phyloP scores from a whole-genome alignment of 1,284 basidiomycete genomes.

The Porphyrellus sp. region DNA sequence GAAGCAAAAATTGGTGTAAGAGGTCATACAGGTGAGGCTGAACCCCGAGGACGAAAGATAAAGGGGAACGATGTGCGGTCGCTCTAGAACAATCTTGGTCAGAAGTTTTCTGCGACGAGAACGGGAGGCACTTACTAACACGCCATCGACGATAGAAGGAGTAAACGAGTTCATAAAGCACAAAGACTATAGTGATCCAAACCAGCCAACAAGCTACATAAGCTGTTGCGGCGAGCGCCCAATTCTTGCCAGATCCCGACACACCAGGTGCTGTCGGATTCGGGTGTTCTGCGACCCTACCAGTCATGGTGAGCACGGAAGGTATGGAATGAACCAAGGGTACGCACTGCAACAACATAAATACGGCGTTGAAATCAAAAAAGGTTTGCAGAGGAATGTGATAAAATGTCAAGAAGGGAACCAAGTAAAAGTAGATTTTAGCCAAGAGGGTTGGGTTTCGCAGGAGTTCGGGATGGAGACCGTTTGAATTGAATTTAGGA shows the following conservation, averaged over 20 bases:
- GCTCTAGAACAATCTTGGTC: slow-evolving; percentile 47
- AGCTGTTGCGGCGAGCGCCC: slow-evolving; percentile 74
- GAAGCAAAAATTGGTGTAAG: slow-evolving; percentile 81
- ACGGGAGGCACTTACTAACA: slow-evolving; percentile 59
- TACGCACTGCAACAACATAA: slow-evolving; percentile 72
- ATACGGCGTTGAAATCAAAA: slow-evolving; percentile 79
- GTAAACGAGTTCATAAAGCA: slow-evolving; percentile 78
- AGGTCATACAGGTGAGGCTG: slow-evolving; percentile 69
- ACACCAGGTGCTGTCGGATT: slow-evolving; percentile 63
- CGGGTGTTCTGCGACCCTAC: slow-evolving; percentile 66
- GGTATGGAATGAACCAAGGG: slow-evolving; percentile 6
- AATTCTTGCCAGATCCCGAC: slow-evolving; percentile 67
- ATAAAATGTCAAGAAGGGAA: slow-evolving; percentile 64
- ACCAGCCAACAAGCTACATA: slow-evolving; percentile 75
- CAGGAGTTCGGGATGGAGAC: slow-evolving; percentile 62
- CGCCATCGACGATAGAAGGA: slow-evolving; percentile 81
- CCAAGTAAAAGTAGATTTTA: slow-evolving; percentile 61
- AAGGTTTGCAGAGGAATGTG: slow-evolving; percentile 74
- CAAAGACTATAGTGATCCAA: slow-evolving; percentile 73
- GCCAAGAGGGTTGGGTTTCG: slow-evolving; percentile 55
- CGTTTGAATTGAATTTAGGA: slow-evolving; percentile 62
- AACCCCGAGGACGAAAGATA: slow-evolving; percentile 78
- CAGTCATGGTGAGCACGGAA: slow-evolving; percentile 15
- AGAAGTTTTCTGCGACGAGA: neutral
- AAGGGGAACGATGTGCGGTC: slow-evolving; percentile 75